Evolutionary conservation across 2,329 filamentous ascomycete genomes (phyloP).

Genomic region (Phialophora chinensis): DNA sequence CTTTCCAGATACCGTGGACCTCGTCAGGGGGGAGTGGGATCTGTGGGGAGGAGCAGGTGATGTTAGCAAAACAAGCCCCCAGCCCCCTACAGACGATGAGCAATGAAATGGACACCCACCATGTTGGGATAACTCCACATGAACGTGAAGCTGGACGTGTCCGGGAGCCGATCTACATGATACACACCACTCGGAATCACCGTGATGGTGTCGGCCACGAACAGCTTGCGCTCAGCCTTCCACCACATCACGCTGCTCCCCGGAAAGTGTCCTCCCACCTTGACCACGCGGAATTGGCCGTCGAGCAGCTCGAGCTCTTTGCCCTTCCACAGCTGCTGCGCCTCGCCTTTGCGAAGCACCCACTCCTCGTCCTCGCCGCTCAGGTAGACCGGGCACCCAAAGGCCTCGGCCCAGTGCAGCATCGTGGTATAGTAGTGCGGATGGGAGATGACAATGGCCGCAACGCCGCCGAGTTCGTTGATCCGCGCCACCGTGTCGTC

Average conservation of each 20-base stretch:
- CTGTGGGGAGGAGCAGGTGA: no score
- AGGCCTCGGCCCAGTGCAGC: conserved; percentile 72
- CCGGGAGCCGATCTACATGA: no score
- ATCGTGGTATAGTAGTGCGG: conserved; percentile 83
- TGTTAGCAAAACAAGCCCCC: no score
- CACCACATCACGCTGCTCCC: conserved; percentile 67
- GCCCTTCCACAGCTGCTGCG: conserved; percentile 44
- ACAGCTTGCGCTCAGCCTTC: conserved; percentile 62
- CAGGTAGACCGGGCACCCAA: conserved; percentile 73
- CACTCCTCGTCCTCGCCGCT: conserved; percentile 69
- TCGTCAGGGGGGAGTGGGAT: no score
- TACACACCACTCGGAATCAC: conserved; percentile 64
- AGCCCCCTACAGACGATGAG: no score
- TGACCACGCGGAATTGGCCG: conserved; percentile 64
- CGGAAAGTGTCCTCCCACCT: conserved; percentile 79
- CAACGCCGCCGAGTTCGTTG: conserved; percentile 66
- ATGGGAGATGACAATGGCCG: conserved; percentile 76
- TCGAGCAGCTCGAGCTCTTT: conserved; percentile 33
- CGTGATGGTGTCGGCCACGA: conserved; percentile 78
- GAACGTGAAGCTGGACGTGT: no score
- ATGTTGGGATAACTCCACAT: no score
- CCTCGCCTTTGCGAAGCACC: conserved; percentile 58
- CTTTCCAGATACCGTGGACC: no score
- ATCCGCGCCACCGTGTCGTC: conserved; percentile 61
- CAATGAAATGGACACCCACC: no score